A percentile compares a stretch with the other conserved stretches of the same genome.
phyloP scores from a whole-genome alignment of 1,284 basidiomycete species.

The Apiotrichum brassicae region DNA sequence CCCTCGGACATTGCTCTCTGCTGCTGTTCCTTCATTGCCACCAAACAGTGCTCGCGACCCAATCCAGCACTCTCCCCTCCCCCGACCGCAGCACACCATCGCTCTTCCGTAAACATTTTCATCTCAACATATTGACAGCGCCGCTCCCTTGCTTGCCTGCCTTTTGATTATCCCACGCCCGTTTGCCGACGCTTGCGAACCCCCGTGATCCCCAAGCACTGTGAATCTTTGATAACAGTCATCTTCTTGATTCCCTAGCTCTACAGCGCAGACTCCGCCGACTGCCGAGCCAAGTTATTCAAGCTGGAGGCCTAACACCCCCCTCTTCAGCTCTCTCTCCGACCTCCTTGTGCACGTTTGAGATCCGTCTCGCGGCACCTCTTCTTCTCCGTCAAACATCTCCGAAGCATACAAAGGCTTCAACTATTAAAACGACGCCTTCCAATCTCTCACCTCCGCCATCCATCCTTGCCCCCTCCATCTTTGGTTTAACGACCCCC shows the following conservation, averaged over 20 bases:
- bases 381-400: conserved; percentile 17
- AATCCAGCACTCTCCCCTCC: conserved; percentile 64
- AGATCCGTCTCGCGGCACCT: conserved; percentile 46
- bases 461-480: no score
- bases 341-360: conserved; percentile 47
- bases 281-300: conserved; percentile 7
- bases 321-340: conserved; percentile 20
- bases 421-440: no score
- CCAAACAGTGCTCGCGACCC: conserved; percentile 81
- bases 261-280: background rate
- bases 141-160: conserved; percentile 15
- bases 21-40: background rate
- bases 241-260: background rate
- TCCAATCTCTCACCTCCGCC: no score
- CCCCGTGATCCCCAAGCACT: no score
- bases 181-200: background rate
- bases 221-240: background rate
- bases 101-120: conserved; percentile 1
- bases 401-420: background rate
- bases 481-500: background rate
- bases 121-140: no score
- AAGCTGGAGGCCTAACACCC: conserved; percentile 36
- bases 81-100: conserved; percentile 5
- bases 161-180: background rate
- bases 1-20: background rate